Conservation (phyloP, 345 rosid genomes). For the Sisymbrium irio region DNA sequence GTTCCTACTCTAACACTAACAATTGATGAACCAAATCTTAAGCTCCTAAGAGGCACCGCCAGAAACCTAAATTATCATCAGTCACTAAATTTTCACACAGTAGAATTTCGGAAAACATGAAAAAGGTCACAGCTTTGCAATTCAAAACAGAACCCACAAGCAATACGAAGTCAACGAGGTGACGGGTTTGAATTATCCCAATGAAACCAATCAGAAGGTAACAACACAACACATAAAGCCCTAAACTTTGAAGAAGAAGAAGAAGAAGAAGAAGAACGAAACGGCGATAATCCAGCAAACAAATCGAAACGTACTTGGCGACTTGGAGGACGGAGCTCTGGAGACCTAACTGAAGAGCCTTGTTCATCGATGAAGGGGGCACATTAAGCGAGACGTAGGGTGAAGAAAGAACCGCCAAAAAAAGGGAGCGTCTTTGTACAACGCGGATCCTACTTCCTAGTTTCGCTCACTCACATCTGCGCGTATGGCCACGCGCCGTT, state of each 20-base stretch:
- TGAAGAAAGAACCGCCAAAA: slow-evolving; percentile 27
- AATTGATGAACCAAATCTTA: slow-evolving; percentile 31
- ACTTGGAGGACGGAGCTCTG: slow-evolving; percentile 36
- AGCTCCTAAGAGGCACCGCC: slow-evolving; percentile 45
- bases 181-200: not conserved
- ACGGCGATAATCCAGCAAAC: no score
- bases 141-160: no score
- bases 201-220: not conserved
- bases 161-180: not conserved
- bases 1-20: slow-evolving; percentile 33
- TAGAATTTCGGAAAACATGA: not conserved
- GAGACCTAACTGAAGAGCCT: slow-evolving; percentile 44
- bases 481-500: slow-evolving; percentile 9
- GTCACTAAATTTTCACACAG: not conserved
- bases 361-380: slow-evolving; percentile 31
- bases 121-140: slow-evolving; percentile 10
- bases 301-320: slow-evolving; percentile 40
- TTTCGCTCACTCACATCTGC: slow-evolving; percentile 7
- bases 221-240: not conserved
- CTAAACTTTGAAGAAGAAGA: not conserved
- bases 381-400: not conserved
- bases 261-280: no score
- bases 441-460: no score
- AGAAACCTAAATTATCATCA: slow-evolving; percentile 31
- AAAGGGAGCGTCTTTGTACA: not conserved